A percentile compares a stretch with the other conserved stretches of the same genome.
Conservation (phyloP, 1,284 basidiomycete species). For the Mycena citricolor region DNA sequence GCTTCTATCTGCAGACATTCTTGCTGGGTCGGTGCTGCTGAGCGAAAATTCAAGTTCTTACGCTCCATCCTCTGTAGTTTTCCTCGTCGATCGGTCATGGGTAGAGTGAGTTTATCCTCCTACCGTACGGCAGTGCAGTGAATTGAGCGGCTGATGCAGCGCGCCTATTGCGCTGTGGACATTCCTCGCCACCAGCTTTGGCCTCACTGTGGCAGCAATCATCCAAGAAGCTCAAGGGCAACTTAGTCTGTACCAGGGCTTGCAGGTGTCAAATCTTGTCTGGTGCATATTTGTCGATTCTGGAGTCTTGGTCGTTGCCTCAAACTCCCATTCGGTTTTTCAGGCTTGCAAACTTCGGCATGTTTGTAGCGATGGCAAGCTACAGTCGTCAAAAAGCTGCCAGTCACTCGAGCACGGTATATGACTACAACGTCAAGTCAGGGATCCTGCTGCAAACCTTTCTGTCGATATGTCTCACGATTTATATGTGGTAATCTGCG, state of each 20-base stretch:
- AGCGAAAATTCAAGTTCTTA: slow-evolving; percentile 2
- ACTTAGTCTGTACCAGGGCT: slow-evolving; percentile 38
- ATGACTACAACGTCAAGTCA: slow-evolving; percentile 37
- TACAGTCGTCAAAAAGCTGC: slow-evolving; percentile 39
- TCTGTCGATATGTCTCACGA: slow-evolving; percentile 37
- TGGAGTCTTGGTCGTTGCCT: too few relatives aligned
- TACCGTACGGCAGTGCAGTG: too few relatives aligned
- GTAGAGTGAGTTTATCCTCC: slow-evolving; percentile 24
- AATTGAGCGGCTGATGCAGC: too few relatives aligned
- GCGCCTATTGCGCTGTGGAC: slow-evolving; percentile 42
- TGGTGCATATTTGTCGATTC: too few relatives aligned
- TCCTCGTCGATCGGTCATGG: slow-evolving; percentile 40
- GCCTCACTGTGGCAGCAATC: slow-evolving; percentile 38
- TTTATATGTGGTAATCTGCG: slow-evolving; percentile 44
- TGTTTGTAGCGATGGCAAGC: slow-evolving; percentile 39
- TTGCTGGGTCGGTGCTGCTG: slow-evolving; percentile 32
- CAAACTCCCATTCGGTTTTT: neutral
- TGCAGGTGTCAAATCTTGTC: slow-evolving; percentile 41
- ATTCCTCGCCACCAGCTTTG: slow-evolving; percentile 41
- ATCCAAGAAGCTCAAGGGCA: slow-evolving; percentile 27
- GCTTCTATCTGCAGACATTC: slow-evolving; percentile 44
- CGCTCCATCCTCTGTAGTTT: slow-evolving; percentile 27
- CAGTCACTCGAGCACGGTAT: slow-evolving; percentile 23
- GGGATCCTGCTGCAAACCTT: slow-evolving; percentile 39
- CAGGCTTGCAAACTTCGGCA: slow-evolving; percentile 43